A percentile compares a stretch with the other conserved stretches of the same genome.
Conservation (phyloP, 2,329 filamentous ascomycete species). For the Aspergillus floridensis region DNA sequence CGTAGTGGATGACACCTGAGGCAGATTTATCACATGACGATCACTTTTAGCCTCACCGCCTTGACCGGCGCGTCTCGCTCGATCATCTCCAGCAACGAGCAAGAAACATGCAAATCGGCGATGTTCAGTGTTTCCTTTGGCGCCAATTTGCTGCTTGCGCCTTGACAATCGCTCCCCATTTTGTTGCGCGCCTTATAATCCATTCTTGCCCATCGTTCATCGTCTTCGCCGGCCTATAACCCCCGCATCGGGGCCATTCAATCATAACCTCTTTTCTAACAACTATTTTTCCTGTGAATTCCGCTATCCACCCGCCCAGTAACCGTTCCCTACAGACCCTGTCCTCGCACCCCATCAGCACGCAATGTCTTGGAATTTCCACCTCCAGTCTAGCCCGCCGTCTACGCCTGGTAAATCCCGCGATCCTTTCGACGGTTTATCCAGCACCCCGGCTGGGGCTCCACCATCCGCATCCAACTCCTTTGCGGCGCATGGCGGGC, state of each 20-base stretch:
- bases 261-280: background rate
- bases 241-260: background rate
- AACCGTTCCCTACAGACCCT: background rate
- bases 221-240: background rate
- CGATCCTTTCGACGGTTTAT: constrained; percentile 43
- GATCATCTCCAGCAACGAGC: background rate
- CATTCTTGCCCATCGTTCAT: background rate
- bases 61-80: background rate
- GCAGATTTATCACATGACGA: background rate
- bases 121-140: background rate
- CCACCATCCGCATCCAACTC: constrained; percentile 54
- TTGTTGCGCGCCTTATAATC: background rate
- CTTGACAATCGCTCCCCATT: background rate
- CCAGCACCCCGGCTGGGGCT: constrained; percentile 58
- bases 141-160: background rate
- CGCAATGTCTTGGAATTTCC: constrained; percentile 38
- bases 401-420: constrained; percentile 41
- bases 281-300: background rate
- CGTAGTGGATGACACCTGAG: background rate
- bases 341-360: constrained; percentile 5
- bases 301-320: background rate
- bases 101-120: background rate
- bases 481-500: constrained; percentile 57
- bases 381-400: constrained; percentile 37
- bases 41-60: background rate